These are phyloP conservation scores for Claviceps fusiformis DNA, from an alignment of 2,329 filamentous ascomycete genomes.

Conservation along the genomic window DNA sequence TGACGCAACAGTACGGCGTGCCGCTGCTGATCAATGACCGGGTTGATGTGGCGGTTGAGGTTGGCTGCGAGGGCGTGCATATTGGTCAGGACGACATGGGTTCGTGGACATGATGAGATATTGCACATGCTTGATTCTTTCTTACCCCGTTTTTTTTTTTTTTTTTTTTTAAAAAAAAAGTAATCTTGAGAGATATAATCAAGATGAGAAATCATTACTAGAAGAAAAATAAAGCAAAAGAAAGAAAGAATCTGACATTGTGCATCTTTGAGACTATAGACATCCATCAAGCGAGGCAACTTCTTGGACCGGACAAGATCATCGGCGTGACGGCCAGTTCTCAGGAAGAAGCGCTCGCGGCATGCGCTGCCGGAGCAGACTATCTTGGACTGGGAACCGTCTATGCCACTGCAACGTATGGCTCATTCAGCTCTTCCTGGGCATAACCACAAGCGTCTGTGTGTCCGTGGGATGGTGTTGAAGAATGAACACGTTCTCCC, in stretches of 20 bases:
- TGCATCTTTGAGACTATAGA: neutral
- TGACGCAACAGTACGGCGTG: slow-evolving; percentile 54
- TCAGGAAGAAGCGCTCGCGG: slow-evolving; percentile 55
- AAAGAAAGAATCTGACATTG: neutral
- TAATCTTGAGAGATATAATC: too few relatives aligned
- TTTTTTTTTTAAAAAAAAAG: neutral
- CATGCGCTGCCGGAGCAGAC: slow-evolving; percentile 64
- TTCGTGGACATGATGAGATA: slow-evolving; percentile 22
- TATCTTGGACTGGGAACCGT: slow-evolving; percentile 88
- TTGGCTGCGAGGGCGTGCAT: slow-evolving; percentile 84
- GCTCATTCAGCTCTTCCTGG: slow-evolving; percentile 5
- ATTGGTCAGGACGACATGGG: slow-evolving; percentile 90
- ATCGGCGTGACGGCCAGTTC: slow-evolving; percentile 81
- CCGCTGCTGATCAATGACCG: slow-evolving; percentile 90
- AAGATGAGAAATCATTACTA: too few relatives aligned
- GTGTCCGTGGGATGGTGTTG: neutral
- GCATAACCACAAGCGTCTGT: neutral
- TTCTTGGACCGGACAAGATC: slow-evolving; percentile 66
- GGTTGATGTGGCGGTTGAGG: slow-evolving; percentile 73
- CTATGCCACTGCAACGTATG: slow-evolving; percentile 68
- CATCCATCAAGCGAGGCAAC: slow-evolving; percentile 39
- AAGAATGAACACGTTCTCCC: neutral
- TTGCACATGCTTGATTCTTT: neutral
- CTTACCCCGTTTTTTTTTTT: neutral
- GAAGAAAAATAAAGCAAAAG: neutral